Conservation (phyloP, 257 asterid species). For the Ballota nigra region DNA sequence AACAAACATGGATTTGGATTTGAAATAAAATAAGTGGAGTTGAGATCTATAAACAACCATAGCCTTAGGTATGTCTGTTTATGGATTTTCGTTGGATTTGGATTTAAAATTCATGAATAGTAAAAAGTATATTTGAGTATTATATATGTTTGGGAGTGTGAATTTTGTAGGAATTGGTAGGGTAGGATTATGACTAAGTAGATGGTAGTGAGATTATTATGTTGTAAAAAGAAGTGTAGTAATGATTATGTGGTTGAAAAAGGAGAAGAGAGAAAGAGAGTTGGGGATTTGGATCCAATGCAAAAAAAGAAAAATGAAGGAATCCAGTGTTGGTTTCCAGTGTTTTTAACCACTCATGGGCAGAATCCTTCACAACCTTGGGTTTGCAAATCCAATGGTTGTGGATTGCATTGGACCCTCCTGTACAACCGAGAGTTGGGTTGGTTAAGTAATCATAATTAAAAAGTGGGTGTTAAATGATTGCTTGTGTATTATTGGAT, state of each 20-base stretch:
- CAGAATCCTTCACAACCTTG: not conserved
- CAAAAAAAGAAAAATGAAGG: too few species aligned
- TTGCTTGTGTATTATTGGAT: not conserved
- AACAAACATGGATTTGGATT: too few species aligned
- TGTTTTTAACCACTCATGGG: not conserved
- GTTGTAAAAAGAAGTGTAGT: not conserved
- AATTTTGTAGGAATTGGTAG: not conserved
- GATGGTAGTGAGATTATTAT: not conserved
- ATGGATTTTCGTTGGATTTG: not conserved
- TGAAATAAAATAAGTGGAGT: too few species aligned
- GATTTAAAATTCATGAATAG: not conserved
- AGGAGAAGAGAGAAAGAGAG: not conserved
- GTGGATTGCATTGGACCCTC: not conserved
- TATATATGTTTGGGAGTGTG: not conserved
- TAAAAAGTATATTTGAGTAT: not conserved
- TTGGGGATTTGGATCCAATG: not conserved
- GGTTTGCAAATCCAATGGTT: not conserved
- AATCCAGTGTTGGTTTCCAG: not conserved
- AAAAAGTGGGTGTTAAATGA: not conserved
- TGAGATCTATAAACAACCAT: too few species aligned
- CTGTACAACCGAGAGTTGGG: not conserved
- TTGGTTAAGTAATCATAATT: not conserved
- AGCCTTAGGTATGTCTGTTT: not conserved
- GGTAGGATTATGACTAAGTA: not conserved
- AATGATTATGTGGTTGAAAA: not conserved